phyloP scores from a whole-genome alignment of 352 stramenopile species.

The Stramenopiles sp. region DNA sequence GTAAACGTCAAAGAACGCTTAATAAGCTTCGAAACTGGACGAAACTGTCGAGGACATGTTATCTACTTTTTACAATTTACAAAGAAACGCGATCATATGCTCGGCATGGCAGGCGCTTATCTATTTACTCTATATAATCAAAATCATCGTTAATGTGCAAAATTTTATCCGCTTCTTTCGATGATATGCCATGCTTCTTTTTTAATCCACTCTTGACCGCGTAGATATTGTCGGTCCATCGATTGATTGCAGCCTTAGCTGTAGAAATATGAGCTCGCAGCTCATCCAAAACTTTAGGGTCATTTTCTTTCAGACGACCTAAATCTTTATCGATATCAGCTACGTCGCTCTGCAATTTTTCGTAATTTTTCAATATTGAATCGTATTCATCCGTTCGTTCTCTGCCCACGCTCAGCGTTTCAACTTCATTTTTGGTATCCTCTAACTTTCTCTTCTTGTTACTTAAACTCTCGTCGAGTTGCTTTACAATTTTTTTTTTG shows the following conservation, averaged over 20 bases:
- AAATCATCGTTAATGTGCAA: no score
- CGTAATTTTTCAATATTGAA: no score
- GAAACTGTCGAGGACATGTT: no score
- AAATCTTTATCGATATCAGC: constrained; percentile 12
- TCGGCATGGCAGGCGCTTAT: no score
- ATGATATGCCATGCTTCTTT: constrained; percentile 24
- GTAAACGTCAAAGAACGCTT: no score
- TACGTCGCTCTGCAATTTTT: constrained; percentile 18
- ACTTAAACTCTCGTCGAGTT: neutral
- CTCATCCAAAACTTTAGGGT: constrained; percentile 20
- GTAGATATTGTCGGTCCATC: constrained; percentile 32
- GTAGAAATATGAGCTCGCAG: constrained; percentile 11
- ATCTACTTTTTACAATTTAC: no score
- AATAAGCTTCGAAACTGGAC: no score
- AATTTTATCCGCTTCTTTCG: no score
- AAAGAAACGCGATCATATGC: no score
- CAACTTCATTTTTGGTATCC: constrained; percentile 21
- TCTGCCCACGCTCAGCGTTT: no score
- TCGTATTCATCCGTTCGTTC: no score
- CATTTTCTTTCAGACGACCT: constrained; percentile 18
- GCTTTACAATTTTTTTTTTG: neutral
- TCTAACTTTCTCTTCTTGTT: constrained; percentile 16
- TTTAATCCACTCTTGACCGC: constrained; percentile 25
- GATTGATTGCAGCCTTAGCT: constrained; percentile 24
- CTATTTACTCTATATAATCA: no score